phyloP scores from a whole-genome alignment of 352 stramenopile species.

The Phytophthora kernoviae region DNA sequence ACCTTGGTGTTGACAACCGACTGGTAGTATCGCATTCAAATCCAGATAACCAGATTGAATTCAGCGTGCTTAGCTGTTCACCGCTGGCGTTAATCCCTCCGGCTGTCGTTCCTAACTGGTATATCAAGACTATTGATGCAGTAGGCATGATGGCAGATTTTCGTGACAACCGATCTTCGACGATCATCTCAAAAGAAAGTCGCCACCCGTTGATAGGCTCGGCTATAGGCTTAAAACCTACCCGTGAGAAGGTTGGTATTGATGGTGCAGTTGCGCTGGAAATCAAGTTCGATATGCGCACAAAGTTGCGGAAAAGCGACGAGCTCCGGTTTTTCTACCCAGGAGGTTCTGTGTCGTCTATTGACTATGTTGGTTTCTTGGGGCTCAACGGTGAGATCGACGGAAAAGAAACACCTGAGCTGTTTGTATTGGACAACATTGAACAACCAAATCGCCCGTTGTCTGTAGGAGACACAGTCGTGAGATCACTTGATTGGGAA shows the following conservation, averaged over 20 bases:
- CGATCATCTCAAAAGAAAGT: slow-evolving; percentile 58
- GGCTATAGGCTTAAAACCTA: background rate
- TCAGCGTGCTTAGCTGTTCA: slow-evolving; percentile 31
- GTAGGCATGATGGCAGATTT: slow-evolving; percentile 67
- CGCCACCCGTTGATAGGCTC: slow-evolving; percentile 36
- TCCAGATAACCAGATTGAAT: slow-evolving; percentile 25
- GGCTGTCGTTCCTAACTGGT: slow-evolving; percentile 53
- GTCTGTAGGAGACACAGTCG: slow-evolving; percentile 54
- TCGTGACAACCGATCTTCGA: slow-evolving; percentile 34
- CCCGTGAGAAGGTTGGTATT: slow-evolving; percentile 38
- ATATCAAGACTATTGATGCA: slow-evolving; percentile 61
- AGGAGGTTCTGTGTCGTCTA: slow-evolving; percentile 1
- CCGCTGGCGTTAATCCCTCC: slow-evolving; percentile 39
- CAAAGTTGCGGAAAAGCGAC: slow-evolving; percentile 42
- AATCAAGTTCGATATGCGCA: slow-evolving; percentile 69
- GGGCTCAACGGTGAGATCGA: slow-evolving; percentile 43
- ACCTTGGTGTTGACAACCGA: slow-evolving; percentile 18
- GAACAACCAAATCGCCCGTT: slow-evolving; percentile 33
- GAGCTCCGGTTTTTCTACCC: slow-evolving; percentile 28
- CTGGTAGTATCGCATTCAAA: slow-evolving; percentile 31
- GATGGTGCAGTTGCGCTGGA: slow-evolving; percentile 65
- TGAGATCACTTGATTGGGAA: slow-evolving; percentile 70
- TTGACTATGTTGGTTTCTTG: slow-evolving; percentile 17
- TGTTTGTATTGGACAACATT: slow-evolving; percentile 47
- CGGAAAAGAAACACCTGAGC: slow-evolving; percentile 24